Percentiles rank a stretch among this genome's conserved stretches.
Conservation (phyloP, 345 rosid genomes). For the Murraya koenigii region DNA sequence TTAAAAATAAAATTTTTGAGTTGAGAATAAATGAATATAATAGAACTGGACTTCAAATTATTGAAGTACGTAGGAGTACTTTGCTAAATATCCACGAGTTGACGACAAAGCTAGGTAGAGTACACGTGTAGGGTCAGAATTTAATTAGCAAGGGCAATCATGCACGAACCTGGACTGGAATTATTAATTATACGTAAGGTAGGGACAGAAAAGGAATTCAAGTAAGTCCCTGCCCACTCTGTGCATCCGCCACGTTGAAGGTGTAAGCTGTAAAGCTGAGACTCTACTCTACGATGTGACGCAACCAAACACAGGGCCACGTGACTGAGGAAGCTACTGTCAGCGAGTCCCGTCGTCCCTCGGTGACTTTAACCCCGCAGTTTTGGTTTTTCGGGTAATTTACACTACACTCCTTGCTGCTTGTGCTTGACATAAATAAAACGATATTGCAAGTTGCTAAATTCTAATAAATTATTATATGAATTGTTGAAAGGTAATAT, state of each 20-base stretch:
- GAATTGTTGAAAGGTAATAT: no score
- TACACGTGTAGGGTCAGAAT: background rate
- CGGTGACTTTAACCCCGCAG: background rate
- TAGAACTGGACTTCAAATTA: background rate
- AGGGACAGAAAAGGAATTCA: background rate
- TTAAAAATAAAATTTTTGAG: background rate
- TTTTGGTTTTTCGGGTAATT: no score
- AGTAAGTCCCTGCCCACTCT: background rate
- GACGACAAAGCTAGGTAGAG: background rate
- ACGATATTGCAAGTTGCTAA: no score
- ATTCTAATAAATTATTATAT: no score
- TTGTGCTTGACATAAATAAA: no score
- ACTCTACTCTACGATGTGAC: slow-evolving; percentile 17
- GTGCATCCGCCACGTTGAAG: background rate
- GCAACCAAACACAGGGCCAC: slow-evolving; percentile 10
- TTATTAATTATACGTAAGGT: background rate
- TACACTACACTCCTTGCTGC: no score
- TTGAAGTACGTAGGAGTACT: no score
- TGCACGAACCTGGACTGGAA: background rate
- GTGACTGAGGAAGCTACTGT: slow-evolving; percentile 16
- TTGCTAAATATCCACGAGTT: no score
- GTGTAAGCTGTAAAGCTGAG: slow-evolving; percentile 19
- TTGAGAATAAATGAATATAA: background rate
- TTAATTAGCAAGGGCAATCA: background rate
- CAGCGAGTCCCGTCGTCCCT: background rate